A percentile compares a stretch with the other conserved stretches of the same genome.
phyloP scores from a whole-genome alignment of 2,329 filamentous ascomycete genomes.

The Ophiosphaerella narmari region DNA sequence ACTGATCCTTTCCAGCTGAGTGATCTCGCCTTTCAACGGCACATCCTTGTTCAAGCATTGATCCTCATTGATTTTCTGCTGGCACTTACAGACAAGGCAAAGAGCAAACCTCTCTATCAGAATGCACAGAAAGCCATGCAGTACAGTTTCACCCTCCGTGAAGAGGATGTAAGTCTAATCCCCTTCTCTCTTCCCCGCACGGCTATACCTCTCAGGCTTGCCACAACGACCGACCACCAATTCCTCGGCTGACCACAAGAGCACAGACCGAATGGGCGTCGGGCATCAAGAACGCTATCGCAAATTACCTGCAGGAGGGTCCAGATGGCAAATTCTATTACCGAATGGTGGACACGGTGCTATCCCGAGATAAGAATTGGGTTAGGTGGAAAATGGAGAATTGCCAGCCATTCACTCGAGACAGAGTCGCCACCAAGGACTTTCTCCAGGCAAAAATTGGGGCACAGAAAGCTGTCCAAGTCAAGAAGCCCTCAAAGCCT shows the following conservation, averaged over 20 bases:
- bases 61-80: conserved; percentile 95
- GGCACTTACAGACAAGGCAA: conserved; percentile 82
- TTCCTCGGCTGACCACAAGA: conserved; percentile 40
- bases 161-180: conserved; percentile 73
- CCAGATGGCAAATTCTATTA: conserved; percentile 90
- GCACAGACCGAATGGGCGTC: conserved; percentile 79
- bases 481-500: conserved; percentile 68
- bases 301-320: conserved; percentile 79
- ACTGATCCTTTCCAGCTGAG: conserved; percentile 66
- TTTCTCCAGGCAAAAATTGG: conserved; percentile 72
- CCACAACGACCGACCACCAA: conserved; percentile 28
- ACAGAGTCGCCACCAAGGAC: conserved; percentile 69
- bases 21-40: conserved; percentile 89
- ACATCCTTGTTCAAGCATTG: conserved; percentile 92
- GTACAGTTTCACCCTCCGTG: conserved; percentile 74
- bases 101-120: conserved; percentile 73
- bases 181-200: conserved; percentile 16
- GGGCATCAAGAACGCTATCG: conserved; percentile 77
- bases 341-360: conserved; percentile 94
- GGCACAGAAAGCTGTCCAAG: conserved; percentile 69
- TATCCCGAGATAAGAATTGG: conserved; percentile 98
- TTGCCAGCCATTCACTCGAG: conserved; percentile 82
- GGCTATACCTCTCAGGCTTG: conserved; percentile 15
- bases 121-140: conserved; percentile 85
- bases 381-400: conserved; percentile 96